Evolutionary conservation across 2,329 filamentous ascomycete genomes (phyloP), one percentile per base, ranked within the genome.

Genomic region (Herpomyces periplanetae): DNA sequence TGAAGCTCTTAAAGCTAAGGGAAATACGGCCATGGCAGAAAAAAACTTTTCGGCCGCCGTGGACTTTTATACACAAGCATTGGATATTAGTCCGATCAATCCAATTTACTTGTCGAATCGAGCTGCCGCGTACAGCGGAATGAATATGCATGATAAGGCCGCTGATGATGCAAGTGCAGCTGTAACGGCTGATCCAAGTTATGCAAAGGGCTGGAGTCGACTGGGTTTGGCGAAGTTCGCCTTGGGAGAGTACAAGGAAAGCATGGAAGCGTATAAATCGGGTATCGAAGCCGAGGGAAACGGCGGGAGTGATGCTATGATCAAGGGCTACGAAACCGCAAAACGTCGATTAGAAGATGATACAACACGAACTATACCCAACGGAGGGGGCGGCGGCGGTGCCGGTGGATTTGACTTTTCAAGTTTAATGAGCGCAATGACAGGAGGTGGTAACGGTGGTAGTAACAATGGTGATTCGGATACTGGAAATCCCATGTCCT

Each of bases 31-130:
- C 24, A 91, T 96, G 73, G 62, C 68, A 22, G 55, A 63, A 37
- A 88, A 87, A 45, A 69, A 91, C 40, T 88, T 88, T 45, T 32
- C 47, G 17, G 33, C 44, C 16, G 80, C 80, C 25, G 69, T 91
- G 35, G 58, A 68, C 30, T 47, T 65, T 28, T 96, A 96, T 49
- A 68, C 66, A 11, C 51, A 75, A 39, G 80, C 80, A 3, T 56
- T 96, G 11, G 49, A 54, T 21, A 47, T 88, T 20, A 44, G 66
- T 28, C 69, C 80, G 2, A 47, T 54, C 27, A 91, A 96, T 44
- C 66, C 73, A 15, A 80, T 96, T 40, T 96, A 80, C 49, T 62
- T 96, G 15, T 87, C 69, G 26, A 96, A 96, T 54, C 69, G 80
- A 28, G 80, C 80, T 5, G 80, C 80, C 17, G 80, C 80, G 4